Percentiles rank a stretch among this genome's conserved stretches.
Conservation (phyloP, 352 stramenopile genomes). For the Globisporangium rhizosaccharum region DNA sequence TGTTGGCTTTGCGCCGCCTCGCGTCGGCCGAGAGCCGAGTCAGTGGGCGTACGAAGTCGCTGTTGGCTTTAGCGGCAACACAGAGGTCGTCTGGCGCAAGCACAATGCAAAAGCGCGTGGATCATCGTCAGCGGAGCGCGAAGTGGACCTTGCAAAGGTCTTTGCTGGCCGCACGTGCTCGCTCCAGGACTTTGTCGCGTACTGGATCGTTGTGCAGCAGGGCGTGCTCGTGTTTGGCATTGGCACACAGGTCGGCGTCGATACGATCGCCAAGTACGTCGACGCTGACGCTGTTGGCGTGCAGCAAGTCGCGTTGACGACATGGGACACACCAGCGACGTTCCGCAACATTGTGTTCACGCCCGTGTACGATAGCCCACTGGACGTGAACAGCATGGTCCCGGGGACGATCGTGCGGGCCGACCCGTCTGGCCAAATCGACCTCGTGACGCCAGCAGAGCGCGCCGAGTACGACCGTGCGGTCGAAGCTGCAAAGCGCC, state of each 20-base stretch:
- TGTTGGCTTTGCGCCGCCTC: slow-evolving; percentile 48
- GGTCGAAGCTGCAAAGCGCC: slow-evolving; percentile 35
- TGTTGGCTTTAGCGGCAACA: slow-evolving; percentile 67
- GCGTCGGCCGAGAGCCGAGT: slow-evolving; percentile 7
- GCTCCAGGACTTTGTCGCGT: slow-evolving; percentile 47
- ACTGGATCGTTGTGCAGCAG: slow-evolving; percentile 61
- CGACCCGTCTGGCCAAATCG: slow-evolving; percentile 46
- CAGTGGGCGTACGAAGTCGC: slow-evolving; percentile 66
- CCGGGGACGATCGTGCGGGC: slow-evolving; percentile 51
- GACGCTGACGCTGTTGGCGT: slow-evolving; percentile 35
- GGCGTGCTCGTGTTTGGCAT: slow-evolving; percentile 43
- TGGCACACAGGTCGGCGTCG: slow-evolving; percentile 41
- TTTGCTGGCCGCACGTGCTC: slow-evolving; percentile 73
- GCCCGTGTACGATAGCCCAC: slow-evolving; percentile 25
- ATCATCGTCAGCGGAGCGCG: slow-evolving; percentile 16
- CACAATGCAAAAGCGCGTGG: slow-evolving; percentile 6
- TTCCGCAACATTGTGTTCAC: slow-evolving; percentile 41
- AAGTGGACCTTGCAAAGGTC: slow-evolving; percentile 50
- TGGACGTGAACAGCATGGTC: slow-evolving; percentile 33
- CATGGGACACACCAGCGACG: slow-evolving; percentile 52
- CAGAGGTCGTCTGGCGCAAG: slow-evolving; percentile 68
- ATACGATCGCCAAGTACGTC: slow-evolving; percentile 45
- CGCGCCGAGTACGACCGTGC: slow-evolving; percentile 41
- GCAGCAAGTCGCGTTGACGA: slow-evolving; percentile 52
- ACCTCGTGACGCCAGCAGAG: slow-evolving; percentile 59